Evolutionary conservation across 208 protist species (phyloP), one percentile per base, ranked within the genome.

Genomic region (Acanthamoeba healyi): DNA sequence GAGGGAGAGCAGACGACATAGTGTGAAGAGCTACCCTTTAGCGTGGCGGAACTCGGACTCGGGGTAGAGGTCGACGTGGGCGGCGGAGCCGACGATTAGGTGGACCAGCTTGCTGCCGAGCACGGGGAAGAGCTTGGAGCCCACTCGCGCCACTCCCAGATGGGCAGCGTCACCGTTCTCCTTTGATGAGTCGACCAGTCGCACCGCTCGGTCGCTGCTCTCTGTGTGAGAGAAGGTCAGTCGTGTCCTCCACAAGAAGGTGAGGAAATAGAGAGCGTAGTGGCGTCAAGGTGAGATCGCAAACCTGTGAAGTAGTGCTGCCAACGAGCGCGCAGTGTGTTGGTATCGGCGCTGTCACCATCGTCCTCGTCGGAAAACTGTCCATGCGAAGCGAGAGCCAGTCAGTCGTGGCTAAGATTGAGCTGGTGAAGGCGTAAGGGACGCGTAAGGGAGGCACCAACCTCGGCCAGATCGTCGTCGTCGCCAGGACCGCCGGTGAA

Each of bases 401-500:
- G 44, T 49, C 7, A 19, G 46, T 51, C 46, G 46, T 51, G 46
- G 10, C 46, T 19, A 51, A 9, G 17, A 51, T 19, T 2, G 1
- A 51, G 46, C 10, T 19, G 1, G 5, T 58, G 0, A 22, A 49
- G 5, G 14, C 17, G 4, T 7, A 58, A 22, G 19, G 51, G 14
- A 58, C n/a, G n/a, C n/a, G n/a, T 14, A 26, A 2, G 51, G 51
- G 51, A 0, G 51, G 51, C 19, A 15, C 9, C 4, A n/a, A 36
- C 67, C 34, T 81, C 72, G 24, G 72, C 40, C 17, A 42, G 42
- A 19, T 81, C 72, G 72, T 81, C 72, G 24, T 81, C 72, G 29
- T 81, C 72, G 32, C 72, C 72, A 12, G 42, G 34, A 7, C 72
- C 72, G 36, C 72, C 72, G 72, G 72, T 81, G 24, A 81, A 81